Evolutionary conservation across 106 monocot species (phyloP), one percentile per base, ranked within the genome.

Genomic region (Dioscorea dumetorum): DNA sequence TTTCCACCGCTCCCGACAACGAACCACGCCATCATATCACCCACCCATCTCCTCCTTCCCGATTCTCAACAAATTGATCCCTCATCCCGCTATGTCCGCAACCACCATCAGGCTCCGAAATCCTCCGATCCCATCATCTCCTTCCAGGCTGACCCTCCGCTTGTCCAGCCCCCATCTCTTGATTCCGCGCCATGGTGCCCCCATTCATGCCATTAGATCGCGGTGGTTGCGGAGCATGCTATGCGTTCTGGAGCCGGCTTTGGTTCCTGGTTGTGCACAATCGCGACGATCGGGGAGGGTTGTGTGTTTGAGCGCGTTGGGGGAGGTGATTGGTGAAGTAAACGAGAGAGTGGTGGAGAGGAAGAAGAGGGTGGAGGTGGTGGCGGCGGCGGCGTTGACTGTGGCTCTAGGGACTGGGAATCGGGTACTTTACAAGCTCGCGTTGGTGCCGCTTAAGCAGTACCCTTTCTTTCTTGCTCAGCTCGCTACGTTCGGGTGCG

Each of bases 381-480:
- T 66, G 20, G 50, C 57, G 24, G 95, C 88, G 49, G 85, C 95
- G 18, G 85, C 75, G 66, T 64, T 70, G 69, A 91, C 91, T 66
- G 88, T 80, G 50, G 74, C 79, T 18, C 74, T 95, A 18, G 95
- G 88, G 49, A 84, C 86, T 2, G 88, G 74, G 70, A 95, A 95
- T 60, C 68, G 95, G 22, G 88, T 95, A 51, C 74, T 95, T 4
- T 84, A 95, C 67, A 95, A 95, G 74, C 81, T 95, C 48, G 95
- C 95, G 17, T 82, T 95, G 58, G 82, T 95, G 18, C 95, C 95
- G 2, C 81, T 95, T 48, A 88, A 82, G 66, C 64, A 84, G 0
- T 86, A 95, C 70, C 95, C 95, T 22, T 95, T 95, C 85, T 95
- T 95, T 75, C 91, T 95, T 50, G 91, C 95, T 8, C 95, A 91